Conservation (phyloP, 768 basidiomycete species). For the Suillus ampliporus region DNA sequence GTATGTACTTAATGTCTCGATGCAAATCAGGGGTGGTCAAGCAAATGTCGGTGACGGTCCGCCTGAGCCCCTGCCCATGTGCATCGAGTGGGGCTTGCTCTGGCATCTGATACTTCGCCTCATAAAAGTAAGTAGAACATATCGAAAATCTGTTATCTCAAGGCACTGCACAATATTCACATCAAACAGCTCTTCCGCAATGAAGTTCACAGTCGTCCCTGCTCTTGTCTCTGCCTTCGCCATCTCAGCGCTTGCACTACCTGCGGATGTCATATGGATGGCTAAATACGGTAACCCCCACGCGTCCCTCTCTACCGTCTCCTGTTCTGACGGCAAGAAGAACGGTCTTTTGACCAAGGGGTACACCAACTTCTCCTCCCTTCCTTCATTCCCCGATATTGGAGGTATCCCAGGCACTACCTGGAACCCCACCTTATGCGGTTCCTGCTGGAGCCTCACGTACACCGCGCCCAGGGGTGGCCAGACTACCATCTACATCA, state of each 20-base stretch:
- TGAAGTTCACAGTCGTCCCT: neutral
- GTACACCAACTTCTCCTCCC: constrained; percentile 20
- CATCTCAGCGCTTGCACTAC: neutral
- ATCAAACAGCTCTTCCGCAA: neutral
- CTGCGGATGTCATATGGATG: constrained; percentile 3
- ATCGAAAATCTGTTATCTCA: neutral
- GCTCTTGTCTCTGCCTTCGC: neutral
- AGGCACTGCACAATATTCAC: no score
- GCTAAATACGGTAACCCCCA: constrained; percentile 6
- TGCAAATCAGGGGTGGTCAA: neutral
- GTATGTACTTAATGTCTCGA: neutral
- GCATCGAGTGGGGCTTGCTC: neutral
- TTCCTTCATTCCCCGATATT: constrained; percentile 17
- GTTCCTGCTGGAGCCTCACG: constrained; percentile 13
- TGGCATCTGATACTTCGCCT: neutral
- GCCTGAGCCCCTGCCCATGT: neutral
- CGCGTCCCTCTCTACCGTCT: constrained; percentile 13
- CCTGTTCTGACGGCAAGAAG: constrained; percentile 27
- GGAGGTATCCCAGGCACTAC: constrained; percentile 13
- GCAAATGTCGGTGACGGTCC: neutral
- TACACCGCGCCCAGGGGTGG: constrained; percentile 5
- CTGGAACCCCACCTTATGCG: constrained; percentile 15
- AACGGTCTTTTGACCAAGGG: constrained; percentile 25
- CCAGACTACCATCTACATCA: constrained; percentile 7
- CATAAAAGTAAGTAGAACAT: neutral